Percentiles rank a stretch among this genome's conserved stretches.
Evolutionary conservation across 306 rosid genomes (phyloP).

Genomic region (Prunus armeniaca): DNA sequence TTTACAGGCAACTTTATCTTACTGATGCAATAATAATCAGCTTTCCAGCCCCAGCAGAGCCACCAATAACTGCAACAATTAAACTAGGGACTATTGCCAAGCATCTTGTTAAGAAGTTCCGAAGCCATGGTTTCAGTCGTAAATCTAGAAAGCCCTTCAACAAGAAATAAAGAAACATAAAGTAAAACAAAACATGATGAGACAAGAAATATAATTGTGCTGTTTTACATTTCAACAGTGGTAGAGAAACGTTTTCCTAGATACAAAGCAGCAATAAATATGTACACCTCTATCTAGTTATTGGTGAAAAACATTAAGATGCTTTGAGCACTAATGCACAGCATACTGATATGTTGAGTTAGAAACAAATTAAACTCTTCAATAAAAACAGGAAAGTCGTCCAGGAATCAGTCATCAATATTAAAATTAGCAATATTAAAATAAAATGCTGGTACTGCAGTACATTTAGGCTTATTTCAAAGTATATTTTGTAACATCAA

Average conservation of each 20-base stretch:
- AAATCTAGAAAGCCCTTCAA: slow-evolving; percentile 89
- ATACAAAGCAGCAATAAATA: neutral
- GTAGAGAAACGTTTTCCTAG: neutral
- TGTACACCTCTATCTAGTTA: neutral
- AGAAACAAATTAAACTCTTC: neutral
- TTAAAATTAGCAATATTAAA: neutral
- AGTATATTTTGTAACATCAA: neutral
- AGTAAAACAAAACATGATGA: neutral
- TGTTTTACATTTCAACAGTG: neutral
- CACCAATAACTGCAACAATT: slow-evolving; percentile 84
- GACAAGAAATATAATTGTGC: neutral
- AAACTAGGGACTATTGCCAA: slow-evolving; percentile 94
- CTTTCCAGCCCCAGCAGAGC: slow-evolving; percentile 91
- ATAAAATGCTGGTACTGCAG: neutral
- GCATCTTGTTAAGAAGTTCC: slow-evolving; percentile 80
- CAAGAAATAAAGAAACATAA: neutral
- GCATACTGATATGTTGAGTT: neutral
- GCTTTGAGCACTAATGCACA: neutral
- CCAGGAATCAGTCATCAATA: neutral
- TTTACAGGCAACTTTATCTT: slow-evolving; percentile 33
- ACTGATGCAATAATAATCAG: slow-evolving; percentile 92
- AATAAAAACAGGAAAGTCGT: neutral
- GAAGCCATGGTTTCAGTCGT: slow-evolving; percentile 71
- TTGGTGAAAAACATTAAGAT: neutral
- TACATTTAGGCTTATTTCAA: neutral